These are phyloP conservation scores for Teratosphaeria destructans DNA, from an alignment of 2,329 filamentous ascomycete genomes.

Conservation along the genomic window DNA sequence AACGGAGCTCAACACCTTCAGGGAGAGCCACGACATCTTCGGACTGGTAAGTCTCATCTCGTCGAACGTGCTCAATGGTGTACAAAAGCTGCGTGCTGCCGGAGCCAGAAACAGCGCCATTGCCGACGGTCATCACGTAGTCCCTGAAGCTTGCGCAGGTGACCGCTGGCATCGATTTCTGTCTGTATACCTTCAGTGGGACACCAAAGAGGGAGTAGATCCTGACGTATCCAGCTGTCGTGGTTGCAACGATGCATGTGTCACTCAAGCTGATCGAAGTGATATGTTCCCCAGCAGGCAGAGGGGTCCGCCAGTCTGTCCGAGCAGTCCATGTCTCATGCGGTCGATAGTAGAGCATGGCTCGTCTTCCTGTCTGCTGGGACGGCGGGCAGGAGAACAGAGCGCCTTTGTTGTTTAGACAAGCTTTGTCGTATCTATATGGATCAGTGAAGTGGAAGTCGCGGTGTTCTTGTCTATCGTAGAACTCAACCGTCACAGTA, in stretches of 20 bases:
- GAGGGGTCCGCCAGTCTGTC: slow-evolving; percentile 75
- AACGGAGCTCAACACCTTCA: slow-evolving; percentile 61
- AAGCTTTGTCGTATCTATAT: slow-evolving; percentile 92
- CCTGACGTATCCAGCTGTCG: slow-evolving; percentile 76
- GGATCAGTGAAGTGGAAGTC: slow-evolving; percentile 98
- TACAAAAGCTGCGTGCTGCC: slow-evolving; percentile 73
- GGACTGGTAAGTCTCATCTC: slow-evolving; percentile 87
- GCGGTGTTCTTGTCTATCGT: slow-evolving; percentile 81
- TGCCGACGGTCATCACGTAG: slow-evolving; percentile 93
- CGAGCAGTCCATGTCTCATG: slow-evolving; percentile 94
- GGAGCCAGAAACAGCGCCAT: slow-evolving; percentile 72
- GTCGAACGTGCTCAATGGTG: slow-evolving; percentile 87
- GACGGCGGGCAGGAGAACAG: slow-evolving; percentile 71
- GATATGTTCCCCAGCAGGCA: slow-evolving; percentile 81
- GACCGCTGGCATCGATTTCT: slow-evolving; percentile 81
- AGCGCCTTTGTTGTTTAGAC: slow-evolving; percentile 71
- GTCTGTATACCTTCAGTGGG: slow-evolving; percentile 77
- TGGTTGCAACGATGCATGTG: slow-evolving; percentile 82
- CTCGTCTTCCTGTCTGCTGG: slow-evolving; percentile 47
- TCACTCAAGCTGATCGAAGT: slow-evolving; percentile 84
- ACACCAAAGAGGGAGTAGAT: slow-evolving; percentile 90
- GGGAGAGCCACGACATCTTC: slow-evolving; percentile 84
- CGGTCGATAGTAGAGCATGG: slow-evolving; percentile 88
- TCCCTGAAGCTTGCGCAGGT: slow-evolving; percentile 91
- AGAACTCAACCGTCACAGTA: slow-evolving; percentile 94